Conservation (phyloP, 202 grass and related monocot genomes). For the Panicum virgatum region DNA sequence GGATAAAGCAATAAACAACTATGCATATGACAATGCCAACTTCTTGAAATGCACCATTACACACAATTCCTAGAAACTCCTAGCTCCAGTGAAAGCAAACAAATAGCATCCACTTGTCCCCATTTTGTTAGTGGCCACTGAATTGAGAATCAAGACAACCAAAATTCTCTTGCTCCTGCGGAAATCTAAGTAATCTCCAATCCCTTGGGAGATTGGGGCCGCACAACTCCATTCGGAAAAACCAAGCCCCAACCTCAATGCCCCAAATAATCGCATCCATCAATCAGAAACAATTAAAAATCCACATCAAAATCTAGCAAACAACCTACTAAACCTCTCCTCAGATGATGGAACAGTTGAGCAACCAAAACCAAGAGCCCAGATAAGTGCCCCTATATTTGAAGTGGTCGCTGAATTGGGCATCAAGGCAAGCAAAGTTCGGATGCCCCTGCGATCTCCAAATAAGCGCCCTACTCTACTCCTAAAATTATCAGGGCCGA, state of each 20-base stretch:
- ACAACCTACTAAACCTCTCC: constrained; percentile 4
- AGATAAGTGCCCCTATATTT: background rate
- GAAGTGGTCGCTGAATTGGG: background rate
- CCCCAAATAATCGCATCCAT: constrained; percentile 14
- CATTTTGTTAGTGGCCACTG: background rate
- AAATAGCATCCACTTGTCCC: background rate
- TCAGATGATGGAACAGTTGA: constrained; percentile 17
- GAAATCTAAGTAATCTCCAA: background rate
- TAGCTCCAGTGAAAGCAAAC: background rate
- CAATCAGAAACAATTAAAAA: background rate
- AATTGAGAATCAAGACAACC: background rate
- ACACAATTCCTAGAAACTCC: background rate
- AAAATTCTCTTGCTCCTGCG: background rate
- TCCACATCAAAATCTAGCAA: constrained; percentile 11
- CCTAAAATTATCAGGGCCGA: background rate
- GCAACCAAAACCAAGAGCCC: background rate
- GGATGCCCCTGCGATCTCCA: background rate
- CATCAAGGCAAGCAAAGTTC: background rate
- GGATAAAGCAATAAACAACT: background rate
- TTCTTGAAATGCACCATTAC: background rate
- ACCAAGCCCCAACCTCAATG: background rate
- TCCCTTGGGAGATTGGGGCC: background rate
- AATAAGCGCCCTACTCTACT: background rate
- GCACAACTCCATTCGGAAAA: background rate
- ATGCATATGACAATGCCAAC: background rate